Conservation (phyloP, 768 basidiomycete genomes). For the Boletus tomentosulus region DNA sequence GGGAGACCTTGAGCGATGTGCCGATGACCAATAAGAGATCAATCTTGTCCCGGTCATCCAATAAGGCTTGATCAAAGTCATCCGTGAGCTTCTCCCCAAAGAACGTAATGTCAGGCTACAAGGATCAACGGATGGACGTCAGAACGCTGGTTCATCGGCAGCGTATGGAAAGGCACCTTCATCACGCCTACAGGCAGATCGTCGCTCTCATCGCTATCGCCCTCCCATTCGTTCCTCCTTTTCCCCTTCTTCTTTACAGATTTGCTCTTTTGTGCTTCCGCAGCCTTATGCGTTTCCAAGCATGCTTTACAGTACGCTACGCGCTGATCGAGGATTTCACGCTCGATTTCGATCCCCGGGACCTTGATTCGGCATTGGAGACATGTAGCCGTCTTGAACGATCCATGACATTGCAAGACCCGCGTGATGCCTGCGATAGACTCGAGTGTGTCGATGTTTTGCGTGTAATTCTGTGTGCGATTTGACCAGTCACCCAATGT, state of each 20-base stretch:
- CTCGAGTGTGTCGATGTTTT: conserved; percentile 96
- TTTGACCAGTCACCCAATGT: not conserved
- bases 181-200: conserved; percentile 77
- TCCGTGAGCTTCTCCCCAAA: conserved; percentile 91
- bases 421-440: conserved; percentile 76
- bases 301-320: conserved; percentile 80
- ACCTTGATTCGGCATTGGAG: conserved; percentile 74
- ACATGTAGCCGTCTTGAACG: conserved; percentile 87
- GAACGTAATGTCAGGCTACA: conserved; percentile 93
- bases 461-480: conserved; percentile 78
- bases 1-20: conserved; percentile 85
- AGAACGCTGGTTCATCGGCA: not conserved
- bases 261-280: conserved; percentile 31
- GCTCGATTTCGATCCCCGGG: conserved; percentile 74
- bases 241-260: conserved; percentile 43
- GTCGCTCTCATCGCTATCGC: conserved; percentile 65
- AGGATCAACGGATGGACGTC: not conserved
- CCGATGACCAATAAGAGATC: conserved; percentile 89
- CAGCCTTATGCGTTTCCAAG: conserved; percentile 24
- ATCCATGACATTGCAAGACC: conserved; percentile 93
- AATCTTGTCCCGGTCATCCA: conserved; percentile 71
- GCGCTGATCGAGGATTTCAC: conserved; percentile 68
- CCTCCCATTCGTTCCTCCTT: conserved; percentile 63
- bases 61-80: conserved; percentile 73
- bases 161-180: conserved; percentile 51